Percentiles rank a stretch among this genome's conserved stretches.
These are phyloP conservation scores for Hyaloscypha hepaticicola DNA, from an alignment of 495 filamentous ascomycete species.

Conservation along the genomic window DNA sequence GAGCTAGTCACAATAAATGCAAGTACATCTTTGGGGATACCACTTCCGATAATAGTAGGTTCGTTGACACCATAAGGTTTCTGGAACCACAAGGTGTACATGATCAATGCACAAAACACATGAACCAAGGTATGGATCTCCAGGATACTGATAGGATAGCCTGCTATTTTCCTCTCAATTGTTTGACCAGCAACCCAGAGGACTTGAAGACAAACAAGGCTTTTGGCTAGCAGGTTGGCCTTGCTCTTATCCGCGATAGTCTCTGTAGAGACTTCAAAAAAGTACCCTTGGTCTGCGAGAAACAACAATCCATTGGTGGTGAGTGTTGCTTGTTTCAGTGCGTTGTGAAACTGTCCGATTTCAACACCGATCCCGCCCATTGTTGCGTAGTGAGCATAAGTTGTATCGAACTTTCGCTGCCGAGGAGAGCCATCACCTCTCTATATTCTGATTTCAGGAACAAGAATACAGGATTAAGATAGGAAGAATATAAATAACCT, in stretches of 20 bases:
- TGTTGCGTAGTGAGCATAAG: neutral
- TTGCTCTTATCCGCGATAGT: constrained; percentile 4
- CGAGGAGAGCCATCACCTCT: neutral
- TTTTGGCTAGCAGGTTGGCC: neutral
- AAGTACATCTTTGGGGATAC: neutral
- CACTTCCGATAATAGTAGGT: neutral
- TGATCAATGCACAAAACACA: constrained; percentile 3
- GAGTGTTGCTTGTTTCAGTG: neutral
- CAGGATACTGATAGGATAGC: neutral
- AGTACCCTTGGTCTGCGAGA: neutral
- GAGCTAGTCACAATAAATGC: neutral
- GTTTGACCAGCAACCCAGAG: constrained; percentile 5
- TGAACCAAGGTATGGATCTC: constrained; percentile 11
- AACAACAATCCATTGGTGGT: neutral
- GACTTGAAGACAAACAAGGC: constrained; percentile 5
- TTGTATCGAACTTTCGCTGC: neutral
- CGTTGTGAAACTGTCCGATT: neutral
- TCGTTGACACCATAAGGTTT: constrained; percentile 6
- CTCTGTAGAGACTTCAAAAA: neutral
- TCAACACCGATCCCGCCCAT: neutral
- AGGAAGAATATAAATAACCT: constrained; percentile 1
- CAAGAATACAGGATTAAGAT: too few species aligned
- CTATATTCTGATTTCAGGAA: neutral
- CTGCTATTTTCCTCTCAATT: neutral
- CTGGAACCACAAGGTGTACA: constrained; percentile 3